Evolutionary conservation across 2,329 filamentous ascomycete genomes (phyloP).

Genomic region (Hymenoscyphus occultus): DNA sequence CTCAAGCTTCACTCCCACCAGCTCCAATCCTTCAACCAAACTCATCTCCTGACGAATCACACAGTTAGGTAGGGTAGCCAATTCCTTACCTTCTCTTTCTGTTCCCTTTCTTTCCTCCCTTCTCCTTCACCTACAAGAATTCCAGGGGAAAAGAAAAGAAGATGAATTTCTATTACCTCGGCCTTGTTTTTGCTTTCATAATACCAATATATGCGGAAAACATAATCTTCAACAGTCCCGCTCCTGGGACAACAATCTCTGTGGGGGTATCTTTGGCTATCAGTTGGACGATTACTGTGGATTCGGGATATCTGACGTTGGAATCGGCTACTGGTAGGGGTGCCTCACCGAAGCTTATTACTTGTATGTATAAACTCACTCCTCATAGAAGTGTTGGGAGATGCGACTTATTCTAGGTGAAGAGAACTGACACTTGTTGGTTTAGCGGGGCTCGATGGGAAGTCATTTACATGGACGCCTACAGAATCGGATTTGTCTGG

Average conservation of each 20-base stretch:
- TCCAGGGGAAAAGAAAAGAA: not conserved
- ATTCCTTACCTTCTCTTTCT: not conserved
- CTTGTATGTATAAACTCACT: not conserved
- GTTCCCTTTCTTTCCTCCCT: not conserved
- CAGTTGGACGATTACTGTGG: constrained; percentile 8
- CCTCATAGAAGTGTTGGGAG: not conserved
- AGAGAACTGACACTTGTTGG: not conserved
- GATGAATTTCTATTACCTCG: not conserved
- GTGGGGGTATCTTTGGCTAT: not conserved
- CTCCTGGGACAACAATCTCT: not conserved
- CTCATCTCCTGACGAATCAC: not conserved
- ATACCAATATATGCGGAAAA: not conserved
- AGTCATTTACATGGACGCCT: constrained; percentile 6
- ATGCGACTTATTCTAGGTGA: not conserved
- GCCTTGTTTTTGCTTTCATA: not conserved
- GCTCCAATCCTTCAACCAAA: not conserved
- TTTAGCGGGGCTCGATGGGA: constrained; percentile 3
- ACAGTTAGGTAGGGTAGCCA: not conserved
- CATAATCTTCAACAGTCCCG: constrained; percentile 4
- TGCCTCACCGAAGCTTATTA: not conserved
- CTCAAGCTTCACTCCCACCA: not conserved
- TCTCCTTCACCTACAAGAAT: not conserved
- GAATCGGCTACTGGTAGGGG: not conserved
- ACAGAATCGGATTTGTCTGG: not conserved
- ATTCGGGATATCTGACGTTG: not conserved